Conservation (phyloP, 1,139 yeast species). For the Arxiozyma bovina region DNA sequence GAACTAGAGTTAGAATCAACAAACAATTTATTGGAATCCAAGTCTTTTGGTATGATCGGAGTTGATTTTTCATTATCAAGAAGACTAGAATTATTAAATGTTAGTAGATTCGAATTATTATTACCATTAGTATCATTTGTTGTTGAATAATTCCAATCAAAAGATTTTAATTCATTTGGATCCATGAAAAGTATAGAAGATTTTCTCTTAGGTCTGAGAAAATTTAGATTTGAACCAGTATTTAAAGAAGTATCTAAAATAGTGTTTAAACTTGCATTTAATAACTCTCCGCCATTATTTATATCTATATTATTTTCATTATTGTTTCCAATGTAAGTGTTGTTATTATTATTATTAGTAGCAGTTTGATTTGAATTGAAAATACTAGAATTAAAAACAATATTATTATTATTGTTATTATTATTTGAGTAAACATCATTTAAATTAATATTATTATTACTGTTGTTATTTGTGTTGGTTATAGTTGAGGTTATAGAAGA, state of each 20-base stretch:
- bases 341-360: background rate
- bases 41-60: background rate
- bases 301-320: background rate
- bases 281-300: background rate
- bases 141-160: background rate
- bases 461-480: background rate
- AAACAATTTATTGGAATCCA: background rate
- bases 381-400: background rate
- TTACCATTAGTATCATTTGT: background rate
- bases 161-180: background rate
- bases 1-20: background rate
- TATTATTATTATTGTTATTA: slow-evolving; percentile 4
- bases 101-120: background rate
- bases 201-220: background rate
- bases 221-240: background rate
- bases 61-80: background rate
- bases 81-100: background rate
- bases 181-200: background rate
- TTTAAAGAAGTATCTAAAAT: background rate
- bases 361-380: background rate
- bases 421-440: background rate
- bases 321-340: background rate
- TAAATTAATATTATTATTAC: background rate
- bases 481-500: background rate
- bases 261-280: background rate